Evolutionary conservation across 805 yeast genomes (phyloP), one percentile per base, ranked within the genome.

Genomic region (Ogataea philodendri): DNA sequence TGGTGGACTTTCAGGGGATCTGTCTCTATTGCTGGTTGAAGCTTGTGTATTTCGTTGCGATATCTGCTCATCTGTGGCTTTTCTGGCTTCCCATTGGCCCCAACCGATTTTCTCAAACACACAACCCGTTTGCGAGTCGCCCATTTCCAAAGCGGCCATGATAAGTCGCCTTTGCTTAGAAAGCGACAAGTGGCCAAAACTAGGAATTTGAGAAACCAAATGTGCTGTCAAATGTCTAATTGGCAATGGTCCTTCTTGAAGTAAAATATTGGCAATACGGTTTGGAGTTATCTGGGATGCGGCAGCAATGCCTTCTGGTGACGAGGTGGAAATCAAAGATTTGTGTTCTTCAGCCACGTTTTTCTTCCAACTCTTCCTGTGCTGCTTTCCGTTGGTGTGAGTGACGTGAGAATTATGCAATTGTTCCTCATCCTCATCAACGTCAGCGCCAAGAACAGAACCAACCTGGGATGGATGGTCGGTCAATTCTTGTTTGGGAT

Each of bases 1-100:
- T 3, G 44, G 38, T 3, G 49, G 49, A 30, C 49, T 45, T 7
- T 42, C 49, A 7, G 48, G 45, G 5, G 44, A 40, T 22, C 26
- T 35, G 16, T 44, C 48, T 30, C 45, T 35, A 20, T 26, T 34
- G 9, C 41, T 24, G 8, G 36, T 42, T 6, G 42, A 34, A 9
- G 55, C 46, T 22, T 30, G 42, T 16, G 35, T 45, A 37, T 54
- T 55, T 27, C 51, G 48, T 10, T 26, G 23, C 4, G 42, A 35
- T n/a, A 58, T 57, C 19, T 44, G 49, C 10, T 54, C 61, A 5
- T 32, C 41, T 2, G 52, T 28, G 5, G 55, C 76, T 31, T 66
- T 63, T 49, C 78, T 72, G 3, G 89, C 94, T 15, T 84, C 84
- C 97, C 97, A 89, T 59, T 89, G 94, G 41, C 97, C 97, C 97